Base-by-base conservation (phyloP, 2,329 filamentous ascomycete genomes). In the Ceratocystis papillata region DNA sequence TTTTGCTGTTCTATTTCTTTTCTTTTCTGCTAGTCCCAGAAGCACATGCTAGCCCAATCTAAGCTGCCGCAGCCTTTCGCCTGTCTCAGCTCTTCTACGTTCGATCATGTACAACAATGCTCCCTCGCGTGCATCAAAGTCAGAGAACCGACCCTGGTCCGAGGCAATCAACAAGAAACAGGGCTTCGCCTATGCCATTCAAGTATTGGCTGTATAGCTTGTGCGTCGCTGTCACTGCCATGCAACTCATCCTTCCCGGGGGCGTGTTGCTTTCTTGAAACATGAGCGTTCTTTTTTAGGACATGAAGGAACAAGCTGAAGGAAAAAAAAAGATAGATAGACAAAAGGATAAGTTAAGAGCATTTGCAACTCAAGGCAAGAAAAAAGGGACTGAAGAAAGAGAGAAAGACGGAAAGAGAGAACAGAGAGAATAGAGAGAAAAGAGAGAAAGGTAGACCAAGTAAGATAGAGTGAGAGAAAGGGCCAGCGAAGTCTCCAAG, bases 181-280 rank as follows among this genome's bases (percentile, higher is more conserved):
- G 53, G 53, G 20, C 50, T 33, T 57, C 53, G 25, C 22, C 53
- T 57, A 57, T 57, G 53, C 53, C 25, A 17, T 57, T 8, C 28
- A 57, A 25, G 53, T 33, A 57, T 57, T 57, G 53, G 53, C 25
- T 55, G 53, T 57, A 57, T 37, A 25, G 63, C 53, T 59, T 65
- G 63, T 65, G 63, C 63, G 44, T 57, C 37, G 63, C 63, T 65
- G 63, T 65, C 63, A 60, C 63, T 60, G 63, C 57, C 53, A 59
- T 55, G 33, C 33, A 30, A 33, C 33, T 60, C 53, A 65, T 55
- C 50, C 33, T 65, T 41, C 46, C 28, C 33, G 48, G 55, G 33
- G 53, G 30, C 37, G 50, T n/a, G n/a, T 22, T n/a, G 20, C 15
- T 41, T 28, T 53, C 37, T 41, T 65, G 50, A 22, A 44, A 65